Evolutionary conservation across 2,329 filamentous ascomycete genomes (phyloP), one percentile per base, ranked within the genome.

Genomic region (Magnaporthales sp.): DNA sequence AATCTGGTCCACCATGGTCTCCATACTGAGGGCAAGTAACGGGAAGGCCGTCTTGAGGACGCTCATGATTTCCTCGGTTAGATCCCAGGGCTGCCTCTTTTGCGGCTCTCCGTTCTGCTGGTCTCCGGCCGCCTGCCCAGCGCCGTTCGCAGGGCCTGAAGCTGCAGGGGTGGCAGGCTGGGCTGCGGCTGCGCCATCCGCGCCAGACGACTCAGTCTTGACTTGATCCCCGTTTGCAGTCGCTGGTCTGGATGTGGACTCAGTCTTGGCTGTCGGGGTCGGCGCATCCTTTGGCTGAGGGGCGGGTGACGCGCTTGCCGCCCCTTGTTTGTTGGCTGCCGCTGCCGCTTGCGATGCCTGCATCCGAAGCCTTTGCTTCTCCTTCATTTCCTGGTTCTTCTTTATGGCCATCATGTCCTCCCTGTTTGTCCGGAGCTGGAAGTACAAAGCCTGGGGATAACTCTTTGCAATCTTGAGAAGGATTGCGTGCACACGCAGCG

Each of bases 1-100:
- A 68, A 99, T 97, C 78, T 98, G 94, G 75, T 99, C 95, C 31
- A 98, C 93, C 93, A 98, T 99, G 0, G 94, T 97, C 80, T 99
- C 95, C 95, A 99, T 98, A 0, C 94, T 97, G 60, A 98, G 81
- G 10, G 96, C 95, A 72, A 99, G 85, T 22, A 99, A 84, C 27
- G 95, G 95, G 82, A 98, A 99, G 0, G 94, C 93, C 7, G 95
- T 98, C 83, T 99, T 98, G 66, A 99, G 87, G 31, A 93, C 91
- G 38, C 93, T 91, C 84, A 97, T 93, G 68, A 99, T 92, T 75
- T 98, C 93, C 72, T 99, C 95, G 0, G 93, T 94, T 72, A 96
- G 89, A 75, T 99, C 95, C 95, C 95, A 98, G 0, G 96, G 93
- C 70, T 91, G 92, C 79, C 92, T 93, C 80, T 88, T 86, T 70